Evolutionary conservation across 805 yeast species (phyloP).

Genomic region (Metschnikowia cubensis): DNA sequence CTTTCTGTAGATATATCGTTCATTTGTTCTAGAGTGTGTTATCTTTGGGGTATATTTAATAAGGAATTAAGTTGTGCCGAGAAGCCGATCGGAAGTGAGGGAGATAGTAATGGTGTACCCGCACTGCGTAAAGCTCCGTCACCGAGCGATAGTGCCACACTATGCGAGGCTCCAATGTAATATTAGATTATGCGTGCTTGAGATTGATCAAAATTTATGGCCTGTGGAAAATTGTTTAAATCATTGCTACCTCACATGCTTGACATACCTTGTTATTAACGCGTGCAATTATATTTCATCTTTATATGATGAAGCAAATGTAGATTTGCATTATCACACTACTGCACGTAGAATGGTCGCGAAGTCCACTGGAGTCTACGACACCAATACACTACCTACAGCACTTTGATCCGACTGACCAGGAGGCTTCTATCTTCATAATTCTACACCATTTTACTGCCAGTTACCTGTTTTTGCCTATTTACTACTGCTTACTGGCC

Average conservation of each 20-base stretch:
- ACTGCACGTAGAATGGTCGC: neutral
- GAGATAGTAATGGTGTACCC: neutral
- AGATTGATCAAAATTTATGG: no score
- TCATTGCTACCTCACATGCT: neutral
- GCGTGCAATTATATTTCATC: neutral
- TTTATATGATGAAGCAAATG: neutral
- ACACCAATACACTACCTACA: neutral
- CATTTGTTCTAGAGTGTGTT: neutral
- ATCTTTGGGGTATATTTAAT: neutral
- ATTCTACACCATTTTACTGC: no score
- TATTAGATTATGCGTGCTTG: neutral
- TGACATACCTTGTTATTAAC: no score
- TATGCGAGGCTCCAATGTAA: neutral
- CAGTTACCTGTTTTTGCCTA: neutral
- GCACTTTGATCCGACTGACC: neutral
- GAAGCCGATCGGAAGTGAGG: neutral
- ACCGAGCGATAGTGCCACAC: neutral
- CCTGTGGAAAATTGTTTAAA: neutral
- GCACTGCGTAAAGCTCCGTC: neutral
- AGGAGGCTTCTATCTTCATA: neutral
- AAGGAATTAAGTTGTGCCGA: neutral
- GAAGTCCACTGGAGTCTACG: neutral
- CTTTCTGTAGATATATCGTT: neutral
- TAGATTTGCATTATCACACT: neutral
- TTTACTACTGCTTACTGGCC: neutral